These are phyloP conservation scores for Ceratocystis albifundus DNA, from an alignment of 2,329 filamentous ascomycete genomes.

Conservation along the genomic window DNA sequence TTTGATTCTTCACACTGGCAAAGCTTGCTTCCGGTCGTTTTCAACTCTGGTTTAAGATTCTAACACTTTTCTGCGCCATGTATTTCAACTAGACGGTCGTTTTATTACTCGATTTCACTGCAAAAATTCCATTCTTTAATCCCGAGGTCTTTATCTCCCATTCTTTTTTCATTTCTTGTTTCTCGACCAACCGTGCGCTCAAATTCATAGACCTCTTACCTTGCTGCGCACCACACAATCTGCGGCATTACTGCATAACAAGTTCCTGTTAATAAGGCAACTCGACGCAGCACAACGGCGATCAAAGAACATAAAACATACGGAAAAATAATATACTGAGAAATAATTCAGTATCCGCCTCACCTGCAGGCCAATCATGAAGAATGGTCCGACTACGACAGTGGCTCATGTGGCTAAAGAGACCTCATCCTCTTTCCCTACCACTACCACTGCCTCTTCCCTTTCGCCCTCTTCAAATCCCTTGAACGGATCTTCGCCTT, in stretches of 20 bases:
- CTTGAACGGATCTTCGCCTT: slow-evolving; percentile 26
- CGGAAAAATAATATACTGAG: background rate
- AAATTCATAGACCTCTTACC: background rate
- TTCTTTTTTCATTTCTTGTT: background rate
- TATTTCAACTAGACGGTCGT: background rate
- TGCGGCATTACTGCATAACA: slow-evolving; percentile 1
- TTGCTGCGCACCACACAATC: slow-evolving; percentile 1
- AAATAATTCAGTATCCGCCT: slow-evolving; percentile 5
- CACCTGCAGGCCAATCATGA: slow-evolving; percentile 16
- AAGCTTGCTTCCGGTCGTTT: background rate
- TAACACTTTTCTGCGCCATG: slow-evolving; percentile 1
- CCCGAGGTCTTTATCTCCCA: background rate
- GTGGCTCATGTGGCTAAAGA: slow-evolving; percentile 34
- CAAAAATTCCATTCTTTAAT: background rate
- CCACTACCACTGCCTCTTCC: slow-evolving; percentile 8
- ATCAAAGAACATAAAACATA: slow-evolving; percentile 7
- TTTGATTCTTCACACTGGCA: background rate
- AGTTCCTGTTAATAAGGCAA: slow-evolving; percentile 2
- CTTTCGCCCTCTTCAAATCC: slow-evolving; percentile 11
- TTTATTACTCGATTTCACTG: slow-evolving; percentile 3
- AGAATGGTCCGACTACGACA: slow-evolving; percentile 18
- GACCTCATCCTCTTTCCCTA: slow-evolving; percentile 11
- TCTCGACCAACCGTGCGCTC: background rate
- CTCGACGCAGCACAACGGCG: background rate
- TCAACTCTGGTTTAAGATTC: background rate